These are phyloP conservation scores for Aquanectria penicillioides DNA, from an alignment of 2,329 filamentous ascomycete genomes.

Conservation along the genomic window DNA sequence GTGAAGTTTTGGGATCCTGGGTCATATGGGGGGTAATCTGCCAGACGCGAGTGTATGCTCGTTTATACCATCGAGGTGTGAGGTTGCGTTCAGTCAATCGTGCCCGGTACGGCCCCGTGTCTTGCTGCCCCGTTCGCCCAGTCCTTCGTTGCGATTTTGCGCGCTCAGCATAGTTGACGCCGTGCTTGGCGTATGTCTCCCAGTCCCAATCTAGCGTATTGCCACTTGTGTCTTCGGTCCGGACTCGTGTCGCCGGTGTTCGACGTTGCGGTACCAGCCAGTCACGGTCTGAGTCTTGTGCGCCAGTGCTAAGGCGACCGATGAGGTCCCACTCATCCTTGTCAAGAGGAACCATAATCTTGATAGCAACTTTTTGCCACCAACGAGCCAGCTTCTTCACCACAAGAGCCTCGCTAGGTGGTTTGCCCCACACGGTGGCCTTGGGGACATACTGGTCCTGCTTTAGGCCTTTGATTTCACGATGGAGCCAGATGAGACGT, in stretches of 20 bases:
- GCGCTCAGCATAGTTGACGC: slow-evolving; percentile 52
- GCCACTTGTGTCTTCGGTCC: not conserved
- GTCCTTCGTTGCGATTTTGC: slow-evolving; percentile 44
- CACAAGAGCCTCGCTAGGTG: slow-evolving; percentile 49
- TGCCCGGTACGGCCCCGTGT: slow-evolving; percentile 51
- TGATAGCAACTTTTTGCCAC: slow-evolving; percentile 58
- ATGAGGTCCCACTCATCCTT: slow-evolving; percentile 66
- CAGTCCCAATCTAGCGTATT: slow-evolving; percentile 50
- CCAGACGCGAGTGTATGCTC: slow-evolving; percentile 60
- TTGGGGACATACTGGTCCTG: slow-evolving; percentile 51
- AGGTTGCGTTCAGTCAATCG: slow-evolving; percentile 45
- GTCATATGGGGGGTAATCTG: slow-evolving; percentile 55
- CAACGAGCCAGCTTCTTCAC: slow-evolving; percentile 57
- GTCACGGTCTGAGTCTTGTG: slow-evolving; percentile 44
- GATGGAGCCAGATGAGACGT: slow-evolving; percentile 40
- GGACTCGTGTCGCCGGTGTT: slow-evolving; percentile 29
- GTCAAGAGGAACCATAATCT: slow-evolving; percentile 64
- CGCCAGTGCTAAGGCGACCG: slow-evolving; percentile 56
- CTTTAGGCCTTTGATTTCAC: slow-evolving; percentile 42
- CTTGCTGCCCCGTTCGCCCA: slow-evolving; percentile 48
- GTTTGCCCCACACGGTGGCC: slow-evolving; percentile 61
- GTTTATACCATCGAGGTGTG: slow-evolving; percentile 55
- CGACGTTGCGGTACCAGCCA: slow-evolving; percentile 51
- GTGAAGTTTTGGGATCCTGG: slow-evolving; percentile 42
- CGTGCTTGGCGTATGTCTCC: slow-evolving; percentile 52